Evolutionary conservation across 2,329 filamentous ascomycete genomes (phyloP).

Genomic region (Trichoderma sp.): DNA sequence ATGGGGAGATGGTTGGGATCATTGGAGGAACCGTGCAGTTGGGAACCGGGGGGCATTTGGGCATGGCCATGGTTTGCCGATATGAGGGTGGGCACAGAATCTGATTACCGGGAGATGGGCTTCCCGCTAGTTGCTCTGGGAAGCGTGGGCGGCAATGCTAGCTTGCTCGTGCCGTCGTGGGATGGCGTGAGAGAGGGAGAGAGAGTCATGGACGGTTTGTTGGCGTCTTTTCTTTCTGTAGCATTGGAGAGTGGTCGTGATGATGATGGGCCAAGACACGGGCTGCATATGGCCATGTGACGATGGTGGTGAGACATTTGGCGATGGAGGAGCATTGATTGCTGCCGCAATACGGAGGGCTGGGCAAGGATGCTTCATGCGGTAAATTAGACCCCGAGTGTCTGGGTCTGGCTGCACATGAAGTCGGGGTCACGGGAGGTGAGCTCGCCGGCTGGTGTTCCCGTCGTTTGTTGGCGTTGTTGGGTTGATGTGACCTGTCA

Average conservation of each 20-base stretch:
- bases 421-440: neutral
- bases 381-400: slow-evolving; percentile 6
- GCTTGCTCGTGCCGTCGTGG: neutral
- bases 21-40: neutral
- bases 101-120: slow-evolving; percentile 14
- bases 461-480: neutral
- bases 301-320: slow-evolving; percentile 9
- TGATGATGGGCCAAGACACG: neutral
- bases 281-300: neutral
- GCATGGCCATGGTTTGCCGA: neutral
- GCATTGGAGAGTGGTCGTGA: neutral
- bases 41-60: neutral
- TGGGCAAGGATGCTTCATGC: neutral
- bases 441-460: neutral
- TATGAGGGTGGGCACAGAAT: slow-evolving; percentile 12
- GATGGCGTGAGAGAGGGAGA: neutral
- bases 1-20: neutral
- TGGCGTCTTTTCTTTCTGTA: neutral
- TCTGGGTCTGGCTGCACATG: slow-evolving; percentile 7
- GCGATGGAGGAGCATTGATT: neutral
- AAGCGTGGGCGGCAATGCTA: neutral
- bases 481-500: neutral
- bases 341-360: neutral
- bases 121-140: neutral
- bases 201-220: neutral